Percentiles rank a stretch among this genome's conserved stretches.
Conservation (phyloP, 2,329 filamentous ascomycete genomes). For the Coccinonectria pachysandricola region DNA sequence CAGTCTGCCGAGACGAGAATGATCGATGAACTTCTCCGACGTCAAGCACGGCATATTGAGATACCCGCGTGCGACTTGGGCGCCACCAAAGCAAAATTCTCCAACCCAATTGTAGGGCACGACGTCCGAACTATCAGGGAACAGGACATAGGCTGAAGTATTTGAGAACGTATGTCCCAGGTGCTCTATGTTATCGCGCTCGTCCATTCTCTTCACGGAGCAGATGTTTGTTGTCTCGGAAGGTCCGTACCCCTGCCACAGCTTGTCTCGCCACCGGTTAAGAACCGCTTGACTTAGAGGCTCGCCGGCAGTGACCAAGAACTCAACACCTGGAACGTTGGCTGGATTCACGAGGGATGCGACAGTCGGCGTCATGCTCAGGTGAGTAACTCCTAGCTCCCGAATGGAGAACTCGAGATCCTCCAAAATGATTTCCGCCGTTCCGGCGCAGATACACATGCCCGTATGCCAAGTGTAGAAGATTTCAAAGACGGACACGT, state of each 20-base stretch:
- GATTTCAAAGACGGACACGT: slow-evolving; percentile 84
- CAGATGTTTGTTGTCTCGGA: slow-evolving; percentile 86
- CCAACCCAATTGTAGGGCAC: slow-evolving; percentile 65
- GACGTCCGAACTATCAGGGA: slow-evolving; percentile 32
- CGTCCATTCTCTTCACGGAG: slow-evolving; percentile 55
- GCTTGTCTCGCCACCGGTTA: slow-evolving; percentile 53
- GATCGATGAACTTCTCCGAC: slow-evolving; percentile 54
- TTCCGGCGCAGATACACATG: slow-evolving; percentile 67
- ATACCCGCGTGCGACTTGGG: slow-evolving; percentile 70
- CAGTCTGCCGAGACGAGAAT: slow-evolving; percentile 58
- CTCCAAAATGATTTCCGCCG: slow-evolving; percentile 62
- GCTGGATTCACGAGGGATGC: slow-evolving; percentile 61
- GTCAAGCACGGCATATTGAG: slow-evolving; percentile 56
- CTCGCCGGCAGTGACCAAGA: slow-evolving; percentile 75
- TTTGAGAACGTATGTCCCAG: slow-evolving; percentile 68
- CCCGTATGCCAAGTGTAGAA: slow-evolving; percentile 74
- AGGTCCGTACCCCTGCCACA: slow-evolving; percentile 77
- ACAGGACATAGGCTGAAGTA: slow-evolving; percentile 61
- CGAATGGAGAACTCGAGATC: slow-evolving; percentile 62
- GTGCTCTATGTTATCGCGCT: slow-evolving; percentile 54
- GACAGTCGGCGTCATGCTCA: slow-evolving; percentile 79
- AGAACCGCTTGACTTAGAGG: slow-evolving; percentile 64
- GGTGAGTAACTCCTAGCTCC: slow-evolving; percentile 57
- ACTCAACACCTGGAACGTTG: slow-evolving; percentile 60
- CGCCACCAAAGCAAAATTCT: slow-evolving; percentile 78